phyloP scores from a whole-genome alignment of 1,284 basidiomycete species.

The Apiotrichum mycotoxinovorans region DNA sequence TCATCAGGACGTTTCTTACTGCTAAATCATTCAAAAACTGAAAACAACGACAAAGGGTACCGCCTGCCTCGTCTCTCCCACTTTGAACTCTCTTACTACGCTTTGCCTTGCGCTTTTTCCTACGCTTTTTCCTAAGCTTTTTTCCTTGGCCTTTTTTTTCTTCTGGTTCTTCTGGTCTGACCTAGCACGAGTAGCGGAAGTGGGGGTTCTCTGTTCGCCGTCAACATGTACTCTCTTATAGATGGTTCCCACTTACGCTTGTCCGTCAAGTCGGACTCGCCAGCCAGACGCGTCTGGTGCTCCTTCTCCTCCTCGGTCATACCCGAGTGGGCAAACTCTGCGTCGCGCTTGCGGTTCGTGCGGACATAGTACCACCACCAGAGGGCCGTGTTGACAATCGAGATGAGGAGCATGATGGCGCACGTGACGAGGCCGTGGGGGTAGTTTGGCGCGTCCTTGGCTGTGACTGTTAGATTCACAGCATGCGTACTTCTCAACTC shows the following conservation, averaged over 20 bases:
- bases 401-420: slow-evolving; percentile 22
- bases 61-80: too few species aligned
- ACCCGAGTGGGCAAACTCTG: slow-evolving; percentile 21
- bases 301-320: slow-evolving; percentile 22
- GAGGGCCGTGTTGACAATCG: slow-evolving; percentile 14
- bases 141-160: not conserved
- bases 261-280: slow-evolving; percentile 33
- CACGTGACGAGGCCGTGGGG: slow-evolving; percentile 21
- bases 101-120: too few species aligned
- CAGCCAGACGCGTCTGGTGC: slow-evolving; percentile 23
- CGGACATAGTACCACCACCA: slow-evolving; percentile 29
- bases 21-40: too few species aligned
- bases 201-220: slow-evolving; percentile 18
- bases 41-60: too few species aligned
- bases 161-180: too few species aligned
- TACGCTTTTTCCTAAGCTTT: too few species aligned
- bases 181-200: slow-evolving; percentile 29
- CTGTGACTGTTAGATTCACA: not conserved
- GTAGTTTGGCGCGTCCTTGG: slow-evolving; percentile 27
- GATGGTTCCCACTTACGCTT: not conserved
- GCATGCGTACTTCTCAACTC: not conserved
- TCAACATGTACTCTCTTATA: not conserved
- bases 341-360: slow-evolving; percentile 25
- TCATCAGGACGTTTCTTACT: too few species aligned
- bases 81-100: too few species aligned